These are phyloP conservation scores for Pythium volutum DNA, from an alignment of 352 stramenopile genomes.

Conservation along the genomic window DNA sequence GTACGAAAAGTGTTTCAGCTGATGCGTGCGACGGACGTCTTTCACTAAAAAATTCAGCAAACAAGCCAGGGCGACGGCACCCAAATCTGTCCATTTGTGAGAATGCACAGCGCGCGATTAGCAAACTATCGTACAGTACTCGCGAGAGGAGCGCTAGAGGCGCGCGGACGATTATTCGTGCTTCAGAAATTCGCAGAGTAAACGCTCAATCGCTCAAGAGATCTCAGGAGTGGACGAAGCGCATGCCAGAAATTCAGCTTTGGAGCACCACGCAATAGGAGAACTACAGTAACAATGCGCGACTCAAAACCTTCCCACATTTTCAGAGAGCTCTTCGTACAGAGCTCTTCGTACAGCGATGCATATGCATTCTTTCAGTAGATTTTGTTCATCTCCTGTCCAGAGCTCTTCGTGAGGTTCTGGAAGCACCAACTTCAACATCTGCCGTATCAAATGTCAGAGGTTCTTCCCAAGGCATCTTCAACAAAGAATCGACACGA, in stretches of 20 bases:
- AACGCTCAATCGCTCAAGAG: neutral
- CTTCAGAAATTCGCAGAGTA: constrained; percentile 3
- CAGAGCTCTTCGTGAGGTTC: neutral
- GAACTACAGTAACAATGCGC: neutral
- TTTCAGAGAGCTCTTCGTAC: too few relatives aligned
- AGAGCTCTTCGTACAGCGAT: too few relatives aligned
- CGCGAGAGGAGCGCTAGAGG: neutral
- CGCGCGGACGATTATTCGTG: neutral
- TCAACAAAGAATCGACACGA: constrained; percentile 47
- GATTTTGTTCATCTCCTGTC: too few relatives aligned
- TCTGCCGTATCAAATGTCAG: constrained; percentile 32
- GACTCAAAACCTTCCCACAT: neutral
- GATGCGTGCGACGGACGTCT: neutral
- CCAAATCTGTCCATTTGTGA: constrained; percentile 13
- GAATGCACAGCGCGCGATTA: constrained; percentile 5
- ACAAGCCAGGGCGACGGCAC: too few relatives aligned
- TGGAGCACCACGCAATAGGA: too few relatives aligned
- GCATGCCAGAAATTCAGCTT: too few relatives aligned
- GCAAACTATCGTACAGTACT: constrained; percentile 9
- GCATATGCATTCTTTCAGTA: too few relatives aligned
- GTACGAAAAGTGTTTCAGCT: neutral
- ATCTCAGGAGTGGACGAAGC: neutral
- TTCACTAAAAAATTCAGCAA: neutral
- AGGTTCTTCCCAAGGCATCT: constrained; percentile 23
- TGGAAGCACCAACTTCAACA: constrained; percentile 38